A percentile compares a stretch with the other conserved stretches of the same genome.
phyloP scores from a whole-genome alignment of 1,284 basidiomycete genomes.

The Sporisorium graminicola region DNA sequence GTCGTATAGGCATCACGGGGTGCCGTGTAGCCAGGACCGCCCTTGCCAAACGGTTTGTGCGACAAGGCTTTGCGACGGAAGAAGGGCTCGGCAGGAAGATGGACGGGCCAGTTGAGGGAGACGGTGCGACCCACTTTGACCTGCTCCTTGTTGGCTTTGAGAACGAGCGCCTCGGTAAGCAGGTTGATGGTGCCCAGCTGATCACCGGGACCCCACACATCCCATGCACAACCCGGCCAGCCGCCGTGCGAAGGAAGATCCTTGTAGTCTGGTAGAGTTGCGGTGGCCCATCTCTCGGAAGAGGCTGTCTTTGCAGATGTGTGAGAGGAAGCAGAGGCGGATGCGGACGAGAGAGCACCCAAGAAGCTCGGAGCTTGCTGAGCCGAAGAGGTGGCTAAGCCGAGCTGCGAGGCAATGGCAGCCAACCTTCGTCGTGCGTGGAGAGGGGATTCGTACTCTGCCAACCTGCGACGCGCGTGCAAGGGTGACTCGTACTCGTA shows the following conservation, averaged over 20 bases:
- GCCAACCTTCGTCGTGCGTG: slow-evolving; percentile 46
- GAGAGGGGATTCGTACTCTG: slow-evolving; percentile 45
- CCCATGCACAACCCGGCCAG: slow-evolving; percentile 74
- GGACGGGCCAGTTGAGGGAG: slow-evolving; percentile 61
- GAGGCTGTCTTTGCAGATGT: neutral
- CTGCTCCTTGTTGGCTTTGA: slow-evolving; percentile 76
- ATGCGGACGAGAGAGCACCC: slow-evolving; percentile 11
- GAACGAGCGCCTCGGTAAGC: slow-evolving; percentile 77
- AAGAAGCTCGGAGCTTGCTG: slow-evolving; percentile 33
- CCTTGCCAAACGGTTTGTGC: slow-evolving; percentile 50
- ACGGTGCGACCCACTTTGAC: slow-evolving; percentile 71
- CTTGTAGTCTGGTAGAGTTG: slow-evolving; percentile 43
- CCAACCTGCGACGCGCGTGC: slow-evolving; percentile 27
- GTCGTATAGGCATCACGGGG: slow-evolving; percentile 36
- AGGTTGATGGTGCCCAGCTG: slow-evolving; percentile 80
- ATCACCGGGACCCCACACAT: slow-evolving; percentile 79
- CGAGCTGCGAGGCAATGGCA: slow-evolving; percentile 54
- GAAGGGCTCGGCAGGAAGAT: slow-evolving; percentile 58
- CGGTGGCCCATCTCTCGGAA: slow-evolving; percentile 43
- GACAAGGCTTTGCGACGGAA: slow-evolving; percentile 48
- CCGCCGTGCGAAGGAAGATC: slow-evolving; percentile 58
- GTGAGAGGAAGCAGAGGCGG: neutral
- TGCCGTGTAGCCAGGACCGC: slow-evolving; percentile 30
- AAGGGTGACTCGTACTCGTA: slow-evolving; percentile 46
- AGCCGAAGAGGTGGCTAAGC: slow-evolving; percentile 42